Base-by-base conservation (phyloP, 1,139 yeast species). In the Suhomyces wounanorum region DNA sequence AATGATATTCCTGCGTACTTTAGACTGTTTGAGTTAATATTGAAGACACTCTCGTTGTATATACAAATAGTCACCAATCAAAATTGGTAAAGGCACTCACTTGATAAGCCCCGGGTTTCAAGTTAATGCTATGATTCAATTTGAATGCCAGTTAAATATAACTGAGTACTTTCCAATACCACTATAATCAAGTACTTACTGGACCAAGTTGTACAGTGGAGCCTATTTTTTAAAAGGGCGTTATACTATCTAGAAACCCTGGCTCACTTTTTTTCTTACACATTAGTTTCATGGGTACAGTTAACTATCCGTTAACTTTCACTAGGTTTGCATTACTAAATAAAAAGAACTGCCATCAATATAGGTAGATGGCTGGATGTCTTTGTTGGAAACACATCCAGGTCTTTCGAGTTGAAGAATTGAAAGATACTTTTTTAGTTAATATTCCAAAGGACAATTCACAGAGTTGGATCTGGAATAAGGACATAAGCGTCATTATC, bases 401-500 rank as follows among this genome's bases (percentile, higher is more conserved):
- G 52, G 57, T 50, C 57, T 56, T 52, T 56, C 59, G 52, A 52
- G 60, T 57, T 57, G 59, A 57, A 57, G 58, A 57, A 55, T 56
- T 54, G 60, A 57, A 57, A 57, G 57, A 56, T 50, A 51, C 49
- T 44, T 44, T 33, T 46, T 47, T 40, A 28, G 43, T 47, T 46
- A 48, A 47, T 44, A 38, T 45, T 46, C 49, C 45, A 48, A 42
- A 30, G 48, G 44, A 38, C 50, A 50, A 38, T 45, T 45, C 50
- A 51, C 59, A 58, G 74, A 68, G 74, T 69, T 69, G 74, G 74
- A 69, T 69, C 74, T 60, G 61, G 62, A 58, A 54, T 52, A 55
- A 55, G 55, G 54, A 50, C 49, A 55, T 52, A 52, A 51, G 52
- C 50, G 50, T 57, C 60, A 53, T 56, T 47, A 57, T 56, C 60